A percentile compares a stretch with the other conserved stretches of the same genome.
Evolutionary conservation across 1,284 basidiomycete species (phyloP).

Genomic region (Cutaneotrichosporon sp.): DNA sequence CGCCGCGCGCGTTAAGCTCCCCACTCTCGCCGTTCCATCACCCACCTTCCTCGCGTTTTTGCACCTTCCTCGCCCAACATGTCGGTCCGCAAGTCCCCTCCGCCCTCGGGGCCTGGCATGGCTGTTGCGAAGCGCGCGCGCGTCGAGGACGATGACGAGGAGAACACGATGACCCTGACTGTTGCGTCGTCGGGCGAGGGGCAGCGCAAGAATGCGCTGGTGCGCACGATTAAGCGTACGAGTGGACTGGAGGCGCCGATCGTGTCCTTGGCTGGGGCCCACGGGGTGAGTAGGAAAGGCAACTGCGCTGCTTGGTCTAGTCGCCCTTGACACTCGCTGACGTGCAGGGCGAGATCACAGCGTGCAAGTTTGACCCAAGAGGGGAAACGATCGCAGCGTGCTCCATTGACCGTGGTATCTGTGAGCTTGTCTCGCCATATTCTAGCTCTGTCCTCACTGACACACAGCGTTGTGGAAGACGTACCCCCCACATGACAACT

Average conservation of each 20-base stretch:
- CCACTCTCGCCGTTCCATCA: not conserved
- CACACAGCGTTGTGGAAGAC: conserved; percentile 52
- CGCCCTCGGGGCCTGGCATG: conserved; percentile 43
- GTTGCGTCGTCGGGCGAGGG: conserved; percentile 50
- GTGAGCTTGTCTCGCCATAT: conserved; percentile 32
- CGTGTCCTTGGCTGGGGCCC: conserved; percentile 46
- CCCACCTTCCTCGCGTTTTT: not conserved
- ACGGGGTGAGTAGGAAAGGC: conserved; percentile 41
- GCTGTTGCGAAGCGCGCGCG: conserved; percentile 52
- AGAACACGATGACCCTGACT: conserved; percentile 35
- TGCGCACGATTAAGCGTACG: conserved; percentile 50
- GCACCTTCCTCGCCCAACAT: conserved; percentile 16
- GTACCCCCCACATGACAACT: conserved; percentile 54
- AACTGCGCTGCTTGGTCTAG: not conserved
- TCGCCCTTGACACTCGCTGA: not conserved
- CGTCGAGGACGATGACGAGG: conserved; percentile 44
- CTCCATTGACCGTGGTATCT: conserved; percentile 51
- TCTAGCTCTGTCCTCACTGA: not conserved
- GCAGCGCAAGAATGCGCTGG: conserved; percentile 47
- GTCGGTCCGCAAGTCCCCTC: conserved; percentile 50
- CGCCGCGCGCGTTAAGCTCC: not conserved
- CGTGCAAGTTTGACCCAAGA: conserved; percentile 53
- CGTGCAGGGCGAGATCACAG: conserved; percentile 51
- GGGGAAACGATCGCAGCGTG: conserved; percentile 52
- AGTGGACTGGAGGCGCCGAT: conserved; percentile 52